phyloP scores from a whole-genome alignment of 78 protist species.

The Acrasis kona region DNA sequence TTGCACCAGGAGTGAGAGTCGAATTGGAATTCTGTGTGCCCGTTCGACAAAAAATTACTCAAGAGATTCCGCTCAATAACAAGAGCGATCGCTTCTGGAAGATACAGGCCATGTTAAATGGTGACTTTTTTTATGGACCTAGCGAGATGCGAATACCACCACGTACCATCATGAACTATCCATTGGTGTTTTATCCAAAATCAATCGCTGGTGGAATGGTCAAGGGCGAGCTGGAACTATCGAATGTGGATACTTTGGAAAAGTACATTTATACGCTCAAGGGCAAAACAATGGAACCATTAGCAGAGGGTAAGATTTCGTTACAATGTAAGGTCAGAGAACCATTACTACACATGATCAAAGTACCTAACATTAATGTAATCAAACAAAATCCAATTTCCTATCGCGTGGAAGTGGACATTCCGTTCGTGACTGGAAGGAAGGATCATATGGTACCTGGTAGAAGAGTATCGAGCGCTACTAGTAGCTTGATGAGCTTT shows the following conservation, averaged over 20 bases:
- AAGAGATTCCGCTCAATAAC: conserved; percentile 31
- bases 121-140: conserved; percentile 39
- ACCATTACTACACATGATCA: neutral
- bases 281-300: conserved; percentile 41
- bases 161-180: neutral
- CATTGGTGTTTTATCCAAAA: conserved; percentile 16
- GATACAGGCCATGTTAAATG: conserved; percentile 11
- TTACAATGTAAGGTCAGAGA: conserved; percentile 25
- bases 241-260: conserved; percentile 1
- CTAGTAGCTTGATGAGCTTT: too few relatives aligned
- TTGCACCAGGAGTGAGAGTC: conserved; percentile 2
- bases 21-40: conserved; percentile 13
- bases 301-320: conserved; percentile 34
- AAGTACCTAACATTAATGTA: conserved; percentile 13
- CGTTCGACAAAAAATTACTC: conserved; percentile 14
- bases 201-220: conserved; percentile 17
- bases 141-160: conserved; percentile 7
- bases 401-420: conserved; percentile 40
- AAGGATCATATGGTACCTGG: too few relatives aligned
- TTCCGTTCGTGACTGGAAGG: conserved; percentile 32
- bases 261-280: conserved; percentile 17
- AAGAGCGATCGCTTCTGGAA: neutral
- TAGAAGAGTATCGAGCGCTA: too few relatives aligned
- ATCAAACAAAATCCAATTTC: neutral
- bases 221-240: conserved; percentile 10